Evolutionary conservation across 495 filamentous ascomycete genomes (phyloP).

Genomic region (Penicillium pancosmium): DNA sequence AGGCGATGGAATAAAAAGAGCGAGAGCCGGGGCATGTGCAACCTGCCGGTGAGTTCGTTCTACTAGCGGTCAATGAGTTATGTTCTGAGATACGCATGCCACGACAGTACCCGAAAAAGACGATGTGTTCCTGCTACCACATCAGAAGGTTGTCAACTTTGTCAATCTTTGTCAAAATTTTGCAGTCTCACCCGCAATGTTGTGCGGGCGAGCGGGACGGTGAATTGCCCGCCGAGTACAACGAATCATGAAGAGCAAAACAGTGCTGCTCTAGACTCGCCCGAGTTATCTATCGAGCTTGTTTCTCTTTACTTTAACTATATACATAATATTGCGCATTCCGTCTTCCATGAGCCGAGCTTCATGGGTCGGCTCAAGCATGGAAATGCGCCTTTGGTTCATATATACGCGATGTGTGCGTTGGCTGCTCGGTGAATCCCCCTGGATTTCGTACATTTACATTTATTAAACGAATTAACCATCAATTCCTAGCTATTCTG

Average conservation of each 20-base stretch:
- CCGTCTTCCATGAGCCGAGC: slow-evolving; percentile 26
- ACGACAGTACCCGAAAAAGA: slow-evolving; percentile 17
- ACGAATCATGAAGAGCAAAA: background rate
- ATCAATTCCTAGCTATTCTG: slow-evolving; percentile 21
- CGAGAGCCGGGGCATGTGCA: slow-evolving; percentile 25
- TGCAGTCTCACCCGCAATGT: slow-evolving; percentile 17
- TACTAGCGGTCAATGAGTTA: slow-evolving; percentile 7
- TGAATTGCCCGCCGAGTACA: background rate
- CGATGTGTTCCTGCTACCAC: slow-evolving; percentile 20
- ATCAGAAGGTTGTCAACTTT: slow-evolving; percentile 15
- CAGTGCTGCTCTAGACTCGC: background rate
- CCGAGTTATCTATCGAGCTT: background rate
- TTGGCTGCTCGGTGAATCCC: slow-evolving; percentile 25
- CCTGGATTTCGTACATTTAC: background rate
- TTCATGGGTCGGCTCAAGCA: slow-evolving; percentile 23
- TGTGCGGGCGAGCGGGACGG: background rate
- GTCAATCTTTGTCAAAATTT: slow-evolving; percentile 12
- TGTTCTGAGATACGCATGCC: background rate
- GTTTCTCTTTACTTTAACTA: slow-evolving; percentile 27
- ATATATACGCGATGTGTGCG: slow-evolving; percentile 28
- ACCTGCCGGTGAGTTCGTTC: slow-evolving; percentile 27
- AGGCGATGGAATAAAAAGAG: slow-evolving; percentile 12
- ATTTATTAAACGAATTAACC: background rate
- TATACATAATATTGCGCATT: slow-evolving; percentile 32
- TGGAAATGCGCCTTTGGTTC: slow-evolving; percentile 19